These are phyloP conservation scores for Trifolium repens DNA, from an alignment of 306 rosid genomes.

Conservation along the genomic window DNA sequence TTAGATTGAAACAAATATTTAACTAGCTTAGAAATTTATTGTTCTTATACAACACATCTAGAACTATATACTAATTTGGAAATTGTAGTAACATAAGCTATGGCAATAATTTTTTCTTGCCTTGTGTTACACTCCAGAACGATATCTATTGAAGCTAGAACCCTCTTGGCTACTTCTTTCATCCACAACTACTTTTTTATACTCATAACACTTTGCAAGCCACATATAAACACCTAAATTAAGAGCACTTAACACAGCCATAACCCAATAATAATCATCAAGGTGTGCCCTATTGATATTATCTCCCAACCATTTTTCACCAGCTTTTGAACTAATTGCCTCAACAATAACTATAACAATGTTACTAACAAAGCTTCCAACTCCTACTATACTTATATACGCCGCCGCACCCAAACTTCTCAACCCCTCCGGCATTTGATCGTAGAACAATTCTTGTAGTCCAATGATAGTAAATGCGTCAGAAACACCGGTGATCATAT, in stretches of 20 bases:
- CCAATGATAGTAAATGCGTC: constrained; percentile 66
- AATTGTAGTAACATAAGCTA: not conserved
- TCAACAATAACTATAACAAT: constrained; percentile 51
- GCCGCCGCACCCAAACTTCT: constrained; percentile 86
- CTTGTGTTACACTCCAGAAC: constrained; percentile 1
- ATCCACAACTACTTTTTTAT: constrained; percentile 51
- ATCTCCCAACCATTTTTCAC: constrained; percentile 62
- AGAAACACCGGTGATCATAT: constrained; percentile 51
- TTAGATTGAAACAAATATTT: not conserved
- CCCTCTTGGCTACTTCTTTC: constrained; percentile 30
- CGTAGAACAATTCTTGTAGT: constrained; percentile 69
- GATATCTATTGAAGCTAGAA: constrained; percentile 20
- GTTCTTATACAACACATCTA: constrained; percentile 7
- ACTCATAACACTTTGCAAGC: constrained; percentile 58
- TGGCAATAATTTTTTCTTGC: not conserved
- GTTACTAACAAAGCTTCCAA: constrained; percentile 63
- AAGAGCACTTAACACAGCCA: constrained; percentile 63
- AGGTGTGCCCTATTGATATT: constrained; percentile 74
- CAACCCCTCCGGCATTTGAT: constrained; percentile 65
- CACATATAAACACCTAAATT: constrained; percentile 52
- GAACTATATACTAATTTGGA: not conserved
- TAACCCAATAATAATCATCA: constrained; percentile 63
- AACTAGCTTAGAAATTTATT: constrained; percentile 23
- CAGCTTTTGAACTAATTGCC: constrained; percentile 37
- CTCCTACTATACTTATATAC: constrained; percentile 56